These are phyloP conservation scores for Pilobolus umbonatus DNA, from an alignment of 192 early-diverging fungal genomes.

Conservation along the genomic window DNA sequence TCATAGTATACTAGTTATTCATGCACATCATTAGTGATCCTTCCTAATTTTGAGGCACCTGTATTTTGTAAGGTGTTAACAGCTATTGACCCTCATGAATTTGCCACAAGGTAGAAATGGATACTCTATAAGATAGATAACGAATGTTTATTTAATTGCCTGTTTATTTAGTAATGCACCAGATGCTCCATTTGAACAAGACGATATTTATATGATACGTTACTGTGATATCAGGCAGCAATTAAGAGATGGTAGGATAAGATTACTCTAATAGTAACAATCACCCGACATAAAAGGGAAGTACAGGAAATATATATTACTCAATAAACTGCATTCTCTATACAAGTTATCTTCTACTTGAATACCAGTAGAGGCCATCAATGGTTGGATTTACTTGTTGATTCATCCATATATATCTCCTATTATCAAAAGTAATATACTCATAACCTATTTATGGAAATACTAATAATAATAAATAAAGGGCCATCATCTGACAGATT, in stretches of 20 bases:
- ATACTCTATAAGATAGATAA: constrained; percentile 21
- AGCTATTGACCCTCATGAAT: constrained; percentile 39
- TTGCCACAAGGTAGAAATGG: constrained; percentile 21
- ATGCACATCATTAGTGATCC: too few species aligned
- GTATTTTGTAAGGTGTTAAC: constrained; percentile 53
- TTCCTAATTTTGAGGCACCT: constrained; percentile 54
- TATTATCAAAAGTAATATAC: too few species aligned
- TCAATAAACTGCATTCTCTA: not conserved
- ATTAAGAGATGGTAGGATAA: constrained; percentile 40
- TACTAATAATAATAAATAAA: too few species aligned
- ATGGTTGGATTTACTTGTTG: too few species aligned
- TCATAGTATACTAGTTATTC: not conserved
- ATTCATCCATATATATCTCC: too few species aligned
- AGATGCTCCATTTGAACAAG: constrained; percentile 11
- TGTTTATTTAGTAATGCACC: not conserved
- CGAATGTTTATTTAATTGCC: not conserved
- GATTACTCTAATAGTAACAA: constrained; percentile 50
- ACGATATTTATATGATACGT: constrained; percentile 51
- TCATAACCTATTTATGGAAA: too few species aligned
- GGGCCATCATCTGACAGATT: too few species aligned
- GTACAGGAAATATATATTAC: not conserved
- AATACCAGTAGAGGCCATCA: too few species aligned
- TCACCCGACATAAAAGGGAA: too few species aligned
- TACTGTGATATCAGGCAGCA: constrained; percentile 43
- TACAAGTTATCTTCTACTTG: too few species aligned